These are phyloP conservation scores for Candida rishiriensis DNA, from an alignment of 805 yeast genomes.

Conservation along the genomic window DNA sequence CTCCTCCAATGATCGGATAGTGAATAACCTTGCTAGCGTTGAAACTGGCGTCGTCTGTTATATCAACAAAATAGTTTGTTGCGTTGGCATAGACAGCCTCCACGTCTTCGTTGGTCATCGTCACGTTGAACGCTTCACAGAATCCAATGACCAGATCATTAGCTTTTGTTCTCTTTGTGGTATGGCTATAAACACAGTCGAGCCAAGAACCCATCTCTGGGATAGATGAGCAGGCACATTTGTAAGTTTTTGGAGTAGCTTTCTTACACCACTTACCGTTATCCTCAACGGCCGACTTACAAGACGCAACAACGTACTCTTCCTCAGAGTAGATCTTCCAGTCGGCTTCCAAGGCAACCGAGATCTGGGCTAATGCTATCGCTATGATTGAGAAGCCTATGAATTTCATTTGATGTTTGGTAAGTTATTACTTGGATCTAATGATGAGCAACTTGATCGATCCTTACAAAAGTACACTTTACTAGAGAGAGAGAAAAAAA, in stretches of 20 bases:
- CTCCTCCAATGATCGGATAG: slow-evolving; percentile 32
- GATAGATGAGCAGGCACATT: slow-evolving; percentile 23
- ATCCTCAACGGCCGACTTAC: slow-evolving; percentile 17
- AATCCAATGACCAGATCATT: slow-evolving; percentile 18
- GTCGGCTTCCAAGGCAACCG: background rate
- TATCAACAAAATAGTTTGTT: slow-evolving; percentile 33
- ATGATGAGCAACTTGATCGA: too few species aligned
- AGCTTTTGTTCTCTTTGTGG: slow-evolving; percentile 13
- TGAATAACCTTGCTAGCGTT: slow-evolving; percentile 27
- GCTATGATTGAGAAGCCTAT: too few species aligned
- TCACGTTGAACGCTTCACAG: slow-evolving; percentile 17
- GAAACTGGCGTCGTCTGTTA: slow-evolving; percentile 27
- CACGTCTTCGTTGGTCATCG: slow-evolving; percentile 31
- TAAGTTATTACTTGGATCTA: too few species aligned
- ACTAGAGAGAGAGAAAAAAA: too few species aligned
- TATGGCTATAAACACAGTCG: slow-evolving; percentile 20
- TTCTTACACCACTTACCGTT: slow-evolving; percentile 17
- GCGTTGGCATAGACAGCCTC: slow-evolving; percentile 39
- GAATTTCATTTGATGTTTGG: too few species aligned
- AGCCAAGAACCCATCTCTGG: slow-evolving; percentile 28
- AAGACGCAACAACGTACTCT: slow-evolving; percentile 16
- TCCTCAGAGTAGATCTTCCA: slow-evolving; percentile 14
- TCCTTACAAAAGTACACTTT: too few species aligned
- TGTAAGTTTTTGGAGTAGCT: slow-evolving; percentile 2
- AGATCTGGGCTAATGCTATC: background rate